phyloP scores from a whole-genome alignment of 2,329 filamentous ascomycete species.

The Xylaria sp. region DNA sequence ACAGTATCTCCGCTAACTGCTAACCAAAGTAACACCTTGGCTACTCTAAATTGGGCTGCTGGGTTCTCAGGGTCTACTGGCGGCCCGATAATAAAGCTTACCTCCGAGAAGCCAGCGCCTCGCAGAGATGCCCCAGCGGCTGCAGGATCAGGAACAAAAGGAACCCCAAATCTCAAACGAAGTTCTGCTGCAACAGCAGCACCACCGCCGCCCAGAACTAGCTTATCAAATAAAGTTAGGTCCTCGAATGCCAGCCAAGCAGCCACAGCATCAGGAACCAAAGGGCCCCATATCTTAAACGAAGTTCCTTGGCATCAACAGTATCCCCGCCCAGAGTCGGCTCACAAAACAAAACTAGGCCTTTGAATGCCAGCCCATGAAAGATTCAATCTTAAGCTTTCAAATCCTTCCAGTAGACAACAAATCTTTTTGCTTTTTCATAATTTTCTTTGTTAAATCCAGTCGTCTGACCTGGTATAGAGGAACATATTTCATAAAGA shows the following conservation, averaged over 20 bases:
- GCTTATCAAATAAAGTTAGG: neutral
- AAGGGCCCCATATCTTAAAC: neutral
- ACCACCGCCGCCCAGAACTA: neutral
- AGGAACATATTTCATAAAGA: no score
- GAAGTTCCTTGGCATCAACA: neutral
- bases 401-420: neutral
- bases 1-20: conserved; percentile 92
- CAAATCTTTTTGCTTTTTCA: neutral
- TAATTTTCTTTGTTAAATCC: neutral
- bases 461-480: neutral
- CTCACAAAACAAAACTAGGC: neutral
- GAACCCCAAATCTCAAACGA: neutral
- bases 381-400: neutral
- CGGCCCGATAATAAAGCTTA: neutral
- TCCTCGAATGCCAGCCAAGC: neutral
- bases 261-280: neutral
- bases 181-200: neutral
- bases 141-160: no score
- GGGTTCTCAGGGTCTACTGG: neutral
- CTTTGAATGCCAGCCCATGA: neutral
- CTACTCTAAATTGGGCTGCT: conserved; percentile 36
- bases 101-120: neutral
- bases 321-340: neutral
- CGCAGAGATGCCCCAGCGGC: neutral
- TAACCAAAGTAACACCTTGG: conserved; percentile 67